Conservation (phyloP, 2,329 filamentous ascomycete species). For the Penicillium brasilianum region DNA sequence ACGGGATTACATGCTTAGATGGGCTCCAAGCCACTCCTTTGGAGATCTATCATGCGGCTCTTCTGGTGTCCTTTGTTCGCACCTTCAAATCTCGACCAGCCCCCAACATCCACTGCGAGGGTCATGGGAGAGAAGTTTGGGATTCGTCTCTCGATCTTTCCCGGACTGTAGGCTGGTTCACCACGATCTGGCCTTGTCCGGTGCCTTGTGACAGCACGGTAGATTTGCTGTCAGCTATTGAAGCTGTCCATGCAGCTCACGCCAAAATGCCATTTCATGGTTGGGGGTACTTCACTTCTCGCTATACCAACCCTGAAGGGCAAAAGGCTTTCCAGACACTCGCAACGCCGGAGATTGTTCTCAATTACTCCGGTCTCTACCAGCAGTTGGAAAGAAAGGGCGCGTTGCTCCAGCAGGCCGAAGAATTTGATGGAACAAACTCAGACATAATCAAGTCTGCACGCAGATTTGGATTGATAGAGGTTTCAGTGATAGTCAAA, state of each 20-base stretch:
- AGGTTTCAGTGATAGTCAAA: not conserved
- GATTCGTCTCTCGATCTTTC: not conserved
- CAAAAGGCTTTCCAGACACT: not conserved
- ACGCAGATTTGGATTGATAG: not conserved
- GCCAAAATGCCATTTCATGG: not conserved
- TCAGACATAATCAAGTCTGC: not conserved
- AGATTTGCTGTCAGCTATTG: not conserved
- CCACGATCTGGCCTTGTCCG: not conserved
- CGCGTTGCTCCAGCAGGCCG: not conserved
- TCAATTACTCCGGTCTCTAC: not conserved
- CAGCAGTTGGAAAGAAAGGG: not conserved
- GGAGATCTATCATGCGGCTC: not conserved
- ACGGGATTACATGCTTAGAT: not conserved
- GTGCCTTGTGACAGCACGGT: not conserved
- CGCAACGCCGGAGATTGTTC: not conserved
- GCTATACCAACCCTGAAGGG: not conserved
- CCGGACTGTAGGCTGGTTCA: not conserved
- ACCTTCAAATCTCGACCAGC: not conserved
- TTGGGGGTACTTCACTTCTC: not conserved
- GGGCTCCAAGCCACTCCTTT: not conserved
- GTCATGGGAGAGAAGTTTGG: not conserved
- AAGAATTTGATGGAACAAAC: not conserved
- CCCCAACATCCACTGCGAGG: not conserved
- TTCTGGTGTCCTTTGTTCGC: not conserved
- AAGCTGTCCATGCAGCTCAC: not conserved